Percentiles rank a stretch among this genome's conserved stretches.
These are phyloP conservation scores for Cercophora scortea DNA, from an alignment of 495 filamentous ascomycete species.

Conservation along the genomic window DNA sequence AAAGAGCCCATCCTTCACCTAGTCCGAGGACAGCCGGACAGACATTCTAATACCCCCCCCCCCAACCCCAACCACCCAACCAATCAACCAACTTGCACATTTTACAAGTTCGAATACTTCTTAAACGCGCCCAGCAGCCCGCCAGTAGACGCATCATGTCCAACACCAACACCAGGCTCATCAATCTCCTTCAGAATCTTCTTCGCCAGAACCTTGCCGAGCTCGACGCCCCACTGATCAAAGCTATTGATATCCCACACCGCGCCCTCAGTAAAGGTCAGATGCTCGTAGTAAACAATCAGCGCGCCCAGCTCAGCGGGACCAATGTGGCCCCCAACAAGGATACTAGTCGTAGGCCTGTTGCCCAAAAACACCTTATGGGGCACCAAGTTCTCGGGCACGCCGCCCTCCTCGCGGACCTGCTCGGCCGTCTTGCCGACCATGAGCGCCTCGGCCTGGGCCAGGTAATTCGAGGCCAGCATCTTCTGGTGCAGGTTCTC, in stretches of 20 bases:
- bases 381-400: conserved; percentile 74
- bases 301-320: conserved; percentile 87
- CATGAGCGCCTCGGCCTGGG: conserved; percentile 96
- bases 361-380: conserved; percentile 99
- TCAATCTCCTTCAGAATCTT: conserved; percentile 78
- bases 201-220: conserved; percentile 93
- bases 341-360: conserved; percentile 88
- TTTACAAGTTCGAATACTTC: conserved; percentile 25
- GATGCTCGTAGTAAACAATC: conserved; percentile 97
- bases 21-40: too few relatives aligned
- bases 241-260: conserved; percentile 99
- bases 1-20: too few relatives aligned
- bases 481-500: conserved; percentile 95
- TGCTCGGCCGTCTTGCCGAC: conserved; percentile 90
- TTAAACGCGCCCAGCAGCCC: conserved; percentile 82
- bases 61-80: background rate
- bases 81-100: background rate
- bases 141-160: conserved; percentile 80
- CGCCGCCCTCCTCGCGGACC: conserved; percentile 75
- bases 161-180: conserved; percentile 54
- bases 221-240: conserved; percentile 98
- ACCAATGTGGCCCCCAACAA: conserved; percentile 84
- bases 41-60: background rate
- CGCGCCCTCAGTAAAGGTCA: conserved; percentile 95
- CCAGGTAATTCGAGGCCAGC: conserved; percentile 97